Base-by-base conservation (phyloP, 306 rosid genomes). In the Castanopsis chinensis region DNA sequence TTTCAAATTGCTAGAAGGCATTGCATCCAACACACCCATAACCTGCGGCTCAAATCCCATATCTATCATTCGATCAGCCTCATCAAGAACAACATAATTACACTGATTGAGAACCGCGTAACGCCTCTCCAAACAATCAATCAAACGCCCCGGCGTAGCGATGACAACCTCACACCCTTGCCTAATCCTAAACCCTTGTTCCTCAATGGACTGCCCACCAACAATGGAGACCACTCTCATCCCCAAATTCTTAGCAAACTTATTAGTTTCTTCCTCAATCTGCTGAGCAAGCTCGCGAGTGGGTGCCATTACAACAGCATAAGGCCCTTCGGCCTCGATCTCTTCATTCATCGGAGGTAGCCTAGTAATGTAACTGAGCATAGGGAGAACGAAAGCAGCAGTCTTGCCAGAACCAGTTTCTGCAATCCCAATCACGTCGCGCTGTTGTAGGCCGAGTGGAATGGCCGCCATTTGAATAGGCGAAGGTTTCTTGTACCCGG, bases 381-480 rank as follows among this genome's bases (percentile, higher is more conserved):
- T 91, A n/a, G 98, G 98, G 79, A 93, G 97, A 43, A 93, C 98
- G 82, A 93, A 93, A 2, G 98, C 98, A 15, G 98, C 97, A 21
- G 98, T 93, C 84, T 93, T 91, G n/a, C 98, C 98, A 0, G 98
- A 94, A 80, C 98, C 97, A 0, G 97, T 92, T 85, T 92, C 97
- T 0, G 98, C 98, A 78, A 93, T 77, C 59, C 98, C 98, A 5
- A 93, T 93, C 28, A 93, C 98, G 61, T 93, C 98, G 0, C 98
- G 93, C 82, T 93, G 95, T 77, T 93, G 97, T 41, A 93, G 41
- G 0, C 98, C 97, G 5, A 93, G 89, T 1, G 98, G 97, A 35
- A 93, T 93, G 5, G 98, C 98, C 12, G 98, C 98, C 98, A 93
- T 93, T 85, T 93, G 98, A 85, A 93, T 93, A 0, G 97, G 98